Base-by-base conservation (phyloP, 192 early-diverging fungal genomes). In the Pilobolus umbonatus region DNA sequence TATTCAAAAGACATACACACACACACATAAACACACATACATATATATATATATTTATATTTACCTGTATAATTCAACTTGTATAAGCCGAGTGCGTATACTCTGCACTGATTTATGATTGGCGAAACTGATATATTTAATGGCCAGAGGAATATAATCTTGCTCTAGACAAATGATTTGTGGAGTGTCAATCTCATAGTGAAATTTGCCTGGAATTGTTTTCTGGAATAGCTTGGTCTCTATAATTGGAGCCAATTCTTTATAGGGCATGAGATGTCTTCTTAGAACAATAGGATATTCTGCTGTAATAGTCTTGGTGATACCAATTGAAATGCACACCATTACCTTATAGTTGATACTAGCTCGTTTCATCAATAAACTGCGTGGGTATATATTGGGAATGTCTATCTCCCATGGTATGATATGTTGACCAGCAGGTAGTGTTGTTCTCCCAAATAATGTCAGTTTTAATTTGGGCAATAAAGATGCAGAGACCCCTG, bases 201-300 rank as follows among this genome's bases (percentile, higher is more conserved):
- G 67, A 45, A 68, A 68, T 62, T 62, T 68, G n/a, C 60, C 55
- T n/a, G 67, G 67, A 5, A 68, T 29, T 2, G 67, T 68, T 24
- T 49, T 36, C 30, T 68, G 29, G 29, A 50, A 57, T 24, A 68
- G 22, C 28, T 52, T 47, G 34, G 67, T 53, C 53, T 68, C 67
- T 3, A 62, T 48, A n/a, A 58, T 40, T 25, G 67, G 67, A 1
- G 55, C 39, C 2, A 58, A 21, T 45, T 68, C 60, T 22, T 50
- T 45, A 22, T 45, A 62, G 5, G 67, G 60, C 17, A 68, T 29
- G 2, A 62, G 32, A 52, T 62, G 60, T 14, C 60, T 35, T 6
- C 61, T 40, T 19, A 68, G 26, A 11, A 26, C 43, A 14, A 68
- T 57, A 7, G 60, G 67, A 44, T 57, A 58, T 28, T 56, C 56